phyloP scores from a whole-genome alignment of 495 filamentous ascomycete genomes.

The Penicillium daleae region DNA sequence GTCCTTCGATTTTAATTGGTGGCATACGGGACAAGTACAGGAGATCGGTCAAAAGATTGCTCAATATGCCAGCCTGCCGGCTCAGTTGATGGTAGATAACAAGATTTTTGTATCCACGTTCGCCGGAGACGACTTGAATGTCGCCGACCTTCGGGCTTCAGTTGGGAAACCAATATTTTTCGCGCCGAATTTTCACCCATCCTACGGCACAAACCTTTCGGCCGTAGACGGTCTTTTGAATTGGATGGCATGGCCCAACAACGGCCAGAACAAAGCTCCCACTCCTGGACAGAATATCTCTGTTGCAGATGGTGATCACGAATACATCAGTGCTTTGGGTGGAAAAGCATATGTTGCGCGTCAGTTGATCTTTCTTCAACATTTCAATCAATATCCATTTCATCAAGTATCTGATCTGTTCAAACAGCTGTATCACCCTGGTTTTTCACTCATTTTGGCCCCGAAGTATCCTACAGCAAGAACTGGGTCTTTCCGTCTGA shows the following conservation, averaged over 20 bases:
- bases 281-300: constrained; percentile 47
- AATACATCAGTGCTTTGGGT: constrained; percentile 51
- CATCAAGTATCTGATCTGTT: constrained; percentile 2
- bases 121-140: constrained; percentile 54
- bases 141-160: constrained; percentile 44
- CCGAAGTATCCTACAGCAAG: constrained; percentile 42
- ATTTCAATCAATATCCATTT: not conserved
- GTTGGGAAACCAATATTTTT: constrained; percentile 56
- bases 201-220: constrained; percentile 34
- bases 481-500: constrained; percentile 60
- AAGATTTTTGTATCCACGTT: constrained; percentile 62
- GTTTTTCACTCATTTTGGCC: constrained; percentile 48
- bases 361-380: constrained; percentile 18
- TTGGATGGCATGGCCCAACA: constrained; percentile 63
- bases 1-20: constrained; percentile 66
- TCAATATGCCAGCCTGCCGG: constrained; percentile 50
- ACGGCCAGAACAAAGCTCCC: constrained; percentile 59
- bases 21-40: constrained; percentile 43
- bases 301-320: constrained; percentile 51
- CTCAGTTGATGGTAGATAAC: constrained; percentile 57
- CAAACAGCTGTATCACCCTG: constrained; percentile 37
- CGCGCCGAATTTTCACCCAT: constrained; percentile 59
- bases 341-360: constrained; percentile 60
- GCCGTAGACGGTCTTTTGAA: constrained; percentile 57
- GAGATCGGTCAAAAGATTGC: constrained; percentile 53